Evolutionary conservation across 2,329 filamentous ascomycete genomes (phyloP), one percentile per base, ranked within the genome.

Genomic region (Fusarium hainanense): DNA sequence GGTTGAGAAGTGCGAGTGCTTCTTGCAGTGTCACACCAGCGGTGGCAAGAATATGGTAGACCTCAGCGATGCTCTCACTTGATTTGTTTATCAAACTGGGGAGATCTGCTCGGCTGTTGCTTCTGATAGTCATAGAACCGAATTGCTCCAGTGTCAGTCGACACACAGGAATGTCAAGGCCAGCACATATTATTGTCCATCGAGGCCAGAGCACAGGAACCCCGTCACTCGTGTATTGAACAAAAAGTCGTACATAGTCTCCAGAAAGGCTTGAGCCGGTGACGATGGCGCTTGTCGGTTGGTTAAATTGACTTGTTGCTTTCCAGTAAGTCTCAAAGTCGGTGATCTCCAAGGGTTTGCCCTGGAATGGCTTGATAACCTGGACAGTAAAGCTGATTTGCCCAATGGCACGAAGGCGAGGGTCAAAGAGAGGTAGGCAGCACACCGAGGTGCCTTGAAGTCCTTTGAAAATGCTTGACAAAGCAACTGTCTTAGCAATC

Each of bases 291-390:
- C 88, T 96, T 48, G 94, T 92, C 1, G 81, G 81, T 52, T 93
- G 90, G 77, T 97, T 93, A 49, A 96, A 87, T 73, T 97, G 94
- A 75, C 94, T 97, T 2, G 96, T 99, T 1, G 95, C 95, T 80
- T 98, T 99, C 96, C 96, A 99, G 80, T 99, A 99, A 1, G 96
- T 98, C 68, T 97, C 96, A 74, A 98, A 99, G 76, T 98, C 94
- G 2, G 96, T 97, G 65, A 99, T 98, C 79, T 99, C 96, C 23
- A 99, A 84, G 6, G 96, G 94, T 65, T 94, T 92, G 10, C 96
- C 95, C 68, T 90, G 89, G 82, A 98, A 99, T 1, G 96, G 96
- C 76, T 97, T 98, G 78, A 99, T 97, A 27, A 98, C 93, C 77
- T 98, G 94, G 58, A 93, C 97, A 70, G 93, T 92, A 83, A 99